Evolutionary conservation across 768 basidiomycete genomes (phyloP).

Genomic region (Infundibulicybe gibba): DNA sequence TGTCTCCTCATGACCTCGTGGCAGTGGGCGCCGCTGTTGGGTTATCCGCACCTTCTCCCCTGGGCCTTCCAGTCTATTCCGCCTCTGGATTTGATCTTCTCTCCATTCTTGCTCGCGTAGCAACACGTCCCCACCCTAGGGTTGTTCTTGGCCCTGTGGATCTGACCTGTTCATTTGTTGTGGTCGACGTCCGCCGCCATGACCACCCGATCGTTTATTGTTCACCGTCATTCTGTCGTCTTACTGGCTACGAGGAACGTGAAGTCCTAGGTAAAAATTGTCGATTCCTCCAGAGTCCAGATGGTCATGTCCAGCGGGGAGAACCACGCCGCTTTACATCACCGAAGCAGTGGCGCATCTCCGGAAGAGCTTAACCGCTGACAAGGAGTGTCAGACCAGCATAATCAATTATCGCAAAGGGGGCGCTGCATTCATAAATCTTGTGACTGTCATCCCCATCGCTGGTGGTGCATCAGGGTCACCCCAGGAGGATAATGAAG

Average conservation of each 20-base stretch:
- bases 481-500: conserved; percentile 59
- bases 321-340: conserved; percentile 53
- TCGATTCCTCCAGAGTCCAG: conserved; percentile 85
- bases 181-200: conserved; percentile 77
- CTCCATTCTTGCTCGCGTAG: conserved; percentile 75
- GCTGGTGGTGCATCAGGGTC: conserved; percentile 50
- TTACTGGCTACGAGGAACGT: conserved; percentile 70
- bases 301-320: conserved; percentile 32
- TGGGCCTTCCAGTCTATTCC: conserved; percentile 71
- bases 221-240: conserved; percentile 73
- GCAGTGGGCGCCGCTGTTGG: background rate
- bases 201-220: conserved; percentile 92
- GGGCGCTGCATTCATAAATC: conserved; percentile 85
- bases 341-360: conserved; percentile 59
- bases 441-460: conserved; percentile 89
- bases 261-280: conserved; percentile 92
- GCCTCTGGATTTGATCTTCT: conserved; percentile 89
- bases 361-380: conserved; percentile 57
- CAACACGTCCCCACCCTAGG: conserved; percentile 66
- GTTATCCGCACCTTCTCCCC: conserved; percentile 24
- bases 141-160: conserved; percentile 89
- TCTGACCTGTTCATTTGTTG: conserved; percentile 86
- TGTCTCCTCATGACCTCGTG: background rate
- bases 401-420: conserved; percentile 88
- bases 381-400: conserved; percentile 86